A percentile compares a stretch with the other conserved stretches of the same genome.
Conservation (phyloP, 768 basidiomycete species). For the Sarcomyxa edulis region DNA sequence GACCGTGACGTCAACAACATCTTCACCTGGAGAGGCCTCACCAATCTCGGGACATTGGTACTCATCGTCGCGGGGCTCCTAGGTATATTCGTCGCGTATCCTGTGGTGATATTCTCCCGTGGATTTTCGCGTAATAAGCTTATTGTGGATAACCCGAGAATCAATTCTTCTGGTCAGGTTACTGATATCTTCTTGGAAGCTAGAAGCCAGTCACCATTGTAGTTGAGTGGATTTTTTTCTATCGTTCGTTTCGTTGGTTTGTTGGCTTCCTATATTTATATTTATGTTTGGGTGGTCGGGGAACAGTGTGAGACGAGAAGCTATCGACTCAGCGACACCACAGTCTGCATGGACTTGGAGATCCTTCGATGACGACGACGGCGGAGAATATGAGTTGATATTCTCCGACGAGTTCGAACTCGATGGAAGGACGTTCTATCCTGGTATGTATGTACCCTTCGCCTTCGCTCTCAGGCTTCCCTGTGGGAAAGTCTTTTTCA, state of each 20-base stretch:
- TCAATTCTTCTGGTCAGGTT: constrained; percentile 69
- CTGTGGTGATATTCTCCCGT: constrained; percentile 51
- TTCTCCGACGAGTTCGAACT: constrained; percentile 77
- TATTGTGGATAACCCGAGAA: constrained; percentile 58
- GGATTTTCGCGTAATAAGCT: constrained; percentile 29
- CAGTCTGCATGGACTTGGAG: constrained; percentile 46
- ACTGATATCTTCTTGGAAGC: neutral
- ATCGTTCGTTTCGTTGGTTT: too few species aligned
- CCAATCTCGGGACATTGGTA: constrained; percentile 68
- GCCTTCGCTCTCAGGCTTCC: too few species aligned
- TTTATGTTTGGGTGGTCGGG: too few species aligned
- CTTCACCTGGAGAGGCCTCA: constrained; percentile 44
- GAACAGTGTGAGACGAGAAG: constrained; percentile 54
- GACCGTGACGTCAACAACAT: constrained; percentile 13
- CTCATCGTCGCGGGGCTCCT: constrained; percentile 59
- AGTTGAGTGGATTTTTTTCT: too few species aligned
- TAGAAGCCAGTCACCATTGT: constrained; percentile 1
- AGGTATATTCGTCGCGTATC: constrained; percentile 77
- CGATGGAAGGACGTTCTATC: constrained; percentile 61
- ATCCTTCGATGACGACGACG: constrained; percentile 79
- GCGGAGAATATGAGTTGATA: constrained; percentile 58
- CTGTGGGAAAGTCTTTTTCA: too few species aligned
- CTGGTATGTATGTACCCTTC: too few species aligned
- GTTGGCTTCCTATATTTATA: constrained; percentile 30
- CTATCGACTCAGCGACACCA: constrained; percentile 75